These are phyloP conservation scores for Heracleum sosnowskyi DNA, from an alignment of 129 eudicot species.

Conservation along the genomic window DNA sequence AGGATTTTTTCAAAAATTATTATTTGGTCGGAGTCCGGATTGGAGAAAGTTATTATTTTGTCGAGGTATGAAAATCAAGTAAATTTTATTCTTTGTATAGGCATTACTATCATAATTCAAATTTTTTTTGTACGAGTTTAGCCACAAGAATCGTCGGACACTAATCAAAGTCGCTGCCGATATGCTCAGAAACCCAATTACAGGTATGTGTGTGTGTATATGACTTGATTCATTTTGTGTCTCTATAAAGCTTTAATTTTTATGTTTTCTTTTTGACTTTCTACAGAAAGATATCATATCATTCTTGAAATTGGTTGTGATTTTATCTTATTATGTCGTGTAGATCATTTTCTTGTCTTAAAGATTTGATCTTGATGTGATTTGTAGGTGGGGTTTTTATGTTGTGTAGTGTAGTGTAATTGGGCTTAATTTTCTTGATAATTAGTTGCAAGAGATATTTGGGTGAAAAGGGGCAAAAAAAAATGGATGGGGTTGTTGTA, in stretches of 20 bases:
- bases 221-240: neutral
- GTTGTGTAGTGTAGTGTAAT: neutral
- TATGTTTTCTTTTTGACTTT: neutral
- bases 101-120: too few species aligned
- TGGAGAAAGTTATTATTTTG: too few species aligned
- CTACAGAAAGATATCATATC: neutral
- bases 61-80: too few species aligned
- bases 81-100: too few species aligned
- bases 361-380: neutral
- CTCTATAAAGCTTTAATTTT: neutral
- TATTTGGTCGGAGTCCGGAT: too few species aligned
- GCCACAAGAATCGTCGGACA: too few species aligned
- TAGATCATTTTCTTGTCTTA: neutral
- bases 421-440: neutral
- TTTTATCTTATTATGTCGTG: neutral
- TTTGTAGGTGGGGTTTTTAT: neutral
- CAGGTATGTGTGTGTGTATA: constrained; percentile 2
- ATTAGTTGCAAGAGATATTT: neutral
- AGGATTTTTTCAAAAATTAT: too few species aligned
- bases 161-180: neutral
- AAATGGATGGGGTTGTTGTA: constrained; percentile 4
- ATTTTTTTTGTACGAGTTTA: too few species aligned
- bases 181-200: neutral
- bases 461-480: neutral
- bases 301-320: neutral